Evolutionary conservation across 2,329 filamentous ascomycete species (phyloP).

Genomic region (Pseudogymnoascus sp.): DNA sequence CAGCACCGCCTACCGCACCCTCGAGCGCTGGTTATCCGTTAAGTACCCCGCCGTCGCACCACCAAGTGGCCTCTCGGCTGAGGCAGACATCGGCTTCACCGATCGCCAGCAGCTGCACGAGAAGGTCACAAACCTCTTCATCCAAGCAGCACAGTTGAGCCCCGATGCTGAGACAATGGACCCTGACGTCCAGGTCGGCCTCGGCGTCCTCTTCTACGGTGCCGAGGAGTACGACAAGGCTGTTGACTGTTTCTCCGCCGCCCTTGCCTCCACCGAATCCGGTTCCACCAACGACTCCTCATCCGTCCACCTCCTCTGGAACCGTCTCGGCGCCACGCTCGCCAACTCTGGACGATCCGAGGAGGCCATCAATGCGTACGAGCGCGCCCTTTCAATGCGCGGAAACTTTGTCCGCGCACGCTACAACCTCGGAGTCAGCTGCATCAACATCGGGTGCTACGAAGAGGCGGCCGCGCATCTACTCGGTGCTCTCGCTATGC

Average conservation of each 20-base stretch:
- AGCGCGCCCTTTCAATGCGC: conserved; percentile 78
- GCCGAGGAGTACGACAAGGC: conserved; percentile 98
- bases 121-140: conserved; percentile 84
- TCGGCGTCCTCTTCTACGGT: conserved; percentile 95
- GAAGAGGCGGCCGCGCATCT: conserved; percentile 89
- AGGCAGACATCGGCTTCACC: conserved; percentile 78
- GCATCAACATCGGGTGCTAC: conserved; percentile 95
- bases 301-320: conserved; percentile 93
- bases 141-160: conserved; percentile 82
- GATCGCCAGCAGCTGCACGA: conserved; percentile 77
- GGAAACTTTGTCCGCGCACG: conserved; percentile 95
- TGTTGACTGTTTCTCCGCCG: conserved; percentile 93
- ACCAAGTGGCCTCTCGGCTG: conserved; percentile 62
- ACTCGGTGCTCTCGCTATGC: conserved; percentile 86
- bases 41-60: conserved; percentile 82
- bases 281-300: conserved; percentile 76
- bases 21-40: conserved; percentile 93
- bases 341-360: conserved; percentile 90
- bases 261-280: conserved; percentile 74
- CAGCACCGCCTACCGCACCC: conserved; percentile 87
- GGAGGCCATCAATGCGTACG: conserved; percentile 94
- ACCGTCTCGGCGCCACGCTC: conserved; percentile 87
- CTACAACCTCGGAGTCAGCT: conserved; percentile 93
- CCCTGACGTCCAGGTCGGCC: conserved; percentile 92
- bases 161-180: conserved; percentile 94